These are phyloP conservation scores for Aphanocladium album DNA, from an alignment of 2,329 filamentous ascomycete genomes.

Conservation along the genomic window DNA sequence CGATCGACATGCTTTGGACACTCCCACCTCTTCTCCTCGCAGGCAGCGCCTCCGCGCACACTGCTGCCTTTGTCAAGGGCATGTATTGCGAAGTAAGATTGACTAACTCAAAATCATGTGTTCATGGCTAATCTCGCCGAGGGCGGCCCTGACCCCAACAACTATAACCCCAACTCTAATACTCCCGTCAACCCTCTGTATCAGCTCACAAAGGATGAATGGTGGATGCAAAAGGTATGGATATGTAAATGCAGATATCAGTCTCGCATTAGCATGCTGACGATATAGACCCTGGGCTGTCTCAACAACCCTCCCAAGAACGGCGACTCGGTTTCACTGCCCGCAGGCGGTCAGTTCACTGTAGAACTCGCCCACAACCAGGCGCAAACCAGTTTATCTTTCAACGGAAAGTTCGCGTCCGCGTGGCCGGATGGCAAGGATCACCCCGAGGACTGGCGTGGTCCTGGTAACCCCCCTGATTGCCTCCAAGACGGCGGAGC, in stretches of 20 bases:
- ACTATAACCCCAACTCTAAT: conserved; percentile 39
- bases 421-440: conserved; percentile 44
- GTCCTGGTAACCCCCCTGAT: conserved; percentile 26
- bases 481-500: conserved; percentile 34
- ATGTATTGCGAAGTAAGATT: conserved; percentile 18
- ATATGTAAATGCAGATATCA: no score
- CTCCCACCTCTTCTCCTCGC: conserved; percentile 13
- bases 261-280: not conserved
- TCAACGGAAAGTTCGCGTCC: conserved; percentile 29
- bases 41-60: conserved; percentile 16
- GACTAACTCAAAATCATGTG: not conserved
- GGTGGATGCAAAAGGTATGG: conserved; percentile 42
- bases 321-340: conserved; percentile 36
- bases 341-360: conserved; percentile 43
- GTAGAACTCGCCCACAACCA: conserved; percentile 48
- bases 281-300: conserved; percentile 35
- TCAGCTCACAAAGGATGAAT: conserved; percentile 37
- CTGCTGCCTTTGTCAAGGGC: conserved; percentile 18
- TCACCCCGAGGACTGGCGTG: conserved; percentile 41
- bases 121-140: conserved; percentile 1
- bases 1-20: conserved; percentile 12
- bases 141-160: conserved; percentile 26
- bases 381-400: conserved; percentile 42
- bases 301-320: conserved; percentile 31
- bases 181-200: conserved; percentile 41